Evolutionary conservation across 345 rosid genomes (phyloP).

Genomic region (Salix viminalis): DNA sequence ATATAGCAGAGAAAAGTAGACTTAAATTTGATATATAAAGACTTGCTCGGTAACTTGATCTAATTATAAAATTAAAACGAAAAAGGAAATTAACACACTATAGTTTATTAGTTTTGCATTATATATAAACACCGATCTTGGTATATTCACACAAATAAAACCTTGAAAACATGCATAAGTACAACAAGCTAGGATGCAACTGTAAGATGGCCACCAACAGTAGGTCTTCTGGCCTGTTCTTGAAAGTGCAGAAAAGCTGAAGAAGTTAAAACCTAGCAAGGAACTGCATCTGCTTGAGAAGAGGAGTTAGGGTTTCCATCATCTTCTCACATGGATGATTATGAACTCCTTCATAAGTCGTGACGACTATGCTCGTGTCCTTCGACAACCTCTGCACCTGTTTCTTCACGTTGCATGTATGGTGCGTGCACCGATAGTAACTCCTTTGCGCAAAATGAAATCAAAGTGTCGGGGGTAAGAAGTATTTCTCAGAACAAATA

Average conservation of each 20-base stretch:
- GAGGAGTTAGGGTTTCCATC: constrained; percentile 90
- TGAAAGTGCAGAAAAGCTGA: not conserved
- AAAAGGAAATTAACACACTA: not conserved
- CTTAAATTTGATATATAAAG: no score
- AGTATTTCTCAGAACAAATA: not conserved
- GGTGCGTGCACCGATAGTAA: constrained; percentile 88
- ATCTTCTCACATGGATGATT: constrained; percentile 90
- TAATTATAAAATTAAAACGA: no score
- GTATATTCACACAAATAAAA: not conserved
- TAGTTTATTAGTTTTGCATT: not conserved
- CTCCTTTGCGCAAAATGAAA: constrained; percentile 41
- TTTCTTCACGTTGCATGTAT: constrained; percentile 93
- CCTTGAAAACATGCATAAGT: not conserved
- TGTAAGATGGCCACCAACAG: not conserved
- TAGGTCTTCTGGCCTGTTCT: not conserved
- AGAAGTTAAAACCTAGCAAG: constrained; percentile 46
- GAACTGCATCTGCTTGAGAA: constrained; percentile 84
- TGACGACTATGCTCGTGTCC: constrained; percentile 71
- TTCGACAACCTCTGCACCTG: constrained; percentile 82
- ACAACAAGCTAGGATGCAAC: not conserved
- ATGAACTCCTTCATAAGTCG: constrained; percentile 78
- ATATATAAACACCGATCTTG: not conserved
- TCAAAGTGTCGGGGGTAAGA: not conserved
- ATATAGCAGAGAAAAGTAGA: no score
- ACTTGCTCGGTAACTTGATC: not conserved